These are phyloP conservation scores for Cryphonectria radicalis DNA, from an alignment of 2,329 filamentous ascomycete species.

Conservation along the genomic window DNA sequence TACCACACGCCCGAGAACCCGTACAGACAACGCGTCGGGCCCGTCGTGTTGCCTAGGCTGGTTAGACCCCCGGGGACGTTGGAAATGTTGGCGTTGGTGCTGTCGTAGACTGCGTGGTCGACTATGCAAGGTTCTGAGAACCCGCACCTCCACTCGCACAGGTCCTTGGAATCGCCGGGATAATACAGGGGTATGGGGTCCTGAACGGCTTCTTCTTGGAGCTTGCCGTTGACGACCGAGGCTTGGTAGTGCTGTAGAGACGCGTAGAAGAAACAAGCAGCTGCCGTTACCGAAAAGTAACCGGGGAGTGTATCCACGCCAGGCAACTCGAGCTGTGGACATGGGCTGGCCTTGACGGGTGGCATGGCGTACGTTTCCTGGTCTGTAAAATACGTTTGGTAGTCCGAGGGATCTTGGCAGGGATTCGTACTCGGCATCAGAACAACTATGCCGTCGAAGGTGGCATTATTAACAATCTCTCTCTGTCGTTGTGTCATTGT, in stretches of 20 bases:
- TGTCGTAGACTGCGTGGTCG: constrained; percentile 1
- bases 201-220: constrained; percentile 1
- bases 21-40: constrained; percentile 7
- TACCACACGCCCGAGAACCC: neutral
- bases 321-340: neutral
- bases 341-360: neutral
- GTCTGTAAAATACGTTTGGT: neutral
- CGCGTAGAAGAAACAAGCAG: constrained; percentile 8
- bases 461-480: neutral
- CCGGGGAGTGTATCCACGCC: constrained; percentile 3
- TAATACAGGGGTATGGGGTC: neutral
- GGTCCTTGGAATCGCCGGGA: neutral
- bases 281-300: constrained; percentile 1
- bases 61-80: neutral
- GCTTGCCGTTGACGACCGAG: constrained; percentile 7
- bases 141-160: neutral
- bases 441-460: neutral
- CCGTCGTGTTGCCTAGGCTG: neutral
- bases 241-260: constrained; percentile 3
- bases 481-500: constrained; percentile 12
- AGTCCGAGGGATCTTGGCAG: neutral
- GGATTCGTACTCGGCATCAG: constrained; percentile 1
- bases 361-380: neutral
- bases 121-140: constrained; percentile 3
- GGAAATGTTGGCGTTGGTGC: neutral